Percentiles rank a stretch among this genome's conserved stretches.
Conservation (phyloP, 1,284 basidiomycete genomes). For the Paramarasmius palmivorus region DNA sequence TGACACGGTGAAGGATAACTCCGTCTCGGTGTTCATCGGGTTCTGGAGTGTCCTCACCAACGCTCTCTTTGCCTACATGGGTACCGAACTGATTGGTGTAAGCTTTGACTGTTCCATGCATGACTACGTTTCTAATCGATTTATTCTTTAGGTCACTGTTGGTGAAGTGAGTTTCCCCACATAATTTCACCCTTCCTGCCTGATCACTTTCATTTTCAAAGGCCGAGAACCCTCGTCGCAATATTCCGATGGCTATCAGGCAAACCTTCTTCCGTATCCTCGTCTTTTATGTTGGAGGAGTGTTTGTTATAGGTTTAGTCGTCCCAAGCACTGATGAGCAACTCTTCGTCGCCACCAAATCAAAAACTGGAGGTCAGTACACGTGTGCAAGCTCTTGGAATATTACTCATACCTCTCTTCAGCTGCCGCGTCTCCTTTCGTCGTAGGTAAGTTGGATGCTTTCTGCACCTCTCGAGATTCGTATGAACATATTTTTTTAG, state of each 20-base stretch:
- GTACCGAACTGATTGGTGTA: constrained; percentile 51
- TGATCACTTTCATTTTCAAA: constrained; percentile 11
- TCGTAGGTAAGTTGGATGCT: constrained; percentile 51
- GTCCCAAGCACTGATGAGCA: constrained; percentile 46
- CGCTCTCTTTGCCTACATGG: constrained; percentile 47
- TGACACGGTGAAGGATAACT: constrained; percentile 44
- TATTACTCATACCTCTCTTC: background rate
- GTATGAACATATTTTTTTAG: constrained; percentile 11
- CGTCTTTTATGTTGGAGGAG: constrained; percentile 72
- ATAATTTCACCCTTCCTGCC: background rate
- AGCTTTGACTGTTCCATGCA: constrained; percentile 9
- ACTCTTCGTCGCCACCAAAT: constrained; percentile 60
- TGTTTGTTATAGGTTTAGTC: constrained; percentile 69
- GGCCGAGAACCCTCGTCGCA: constrained; percentile 46
- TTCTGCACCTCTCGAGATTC: background rate
- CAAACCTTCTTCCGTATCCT: constrained; percentile 50
- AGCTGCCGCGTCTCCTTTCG: constrained; percentile 77
- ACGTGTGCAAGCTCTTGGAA: too few species aligned
- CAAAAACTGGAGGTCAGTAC: constrained; percentile 49
- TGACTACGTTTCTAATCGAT: background rate
- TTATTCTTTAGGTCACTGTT: constrained; percentile 38
- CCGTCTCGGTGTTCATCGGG: constrained; percentile 54
- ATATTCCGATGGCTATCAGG: constrained; percentile 47
- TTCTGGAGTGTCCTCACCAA: constrained; percentile 60
- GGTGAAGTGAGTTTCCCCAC: constrained; percentile 33